A percentile compares a stretch with the other conserved stretches of the same genome.
phyloP scores from a whole-genome alignment of 225 moss, liverwort and hornwort genomes.

The Anthoceros angustus region DNA sequence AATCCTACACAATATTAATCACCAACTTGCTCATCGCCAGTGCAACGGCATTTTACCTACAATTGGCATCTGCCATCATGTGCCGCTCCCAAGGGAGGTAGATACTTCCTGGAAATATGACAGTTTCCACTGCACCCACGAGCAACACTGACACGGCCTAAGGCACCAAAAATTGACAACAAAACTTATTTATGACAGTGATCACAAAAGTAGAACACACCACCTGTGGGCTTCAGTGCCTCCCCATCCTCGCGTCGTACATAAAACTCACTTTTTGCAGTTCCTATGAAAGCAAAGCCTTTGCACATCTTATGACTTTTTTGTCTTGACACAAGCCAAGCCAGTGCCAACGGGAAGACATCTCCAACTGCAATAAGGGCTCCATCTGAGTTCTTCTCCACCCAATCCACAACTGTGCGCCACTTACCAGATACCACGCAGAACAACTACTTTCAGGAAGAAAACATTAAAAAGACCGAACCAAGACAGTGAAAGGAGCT shows the following conservation, averaged over 20 bases:
- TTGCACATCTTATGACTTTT: conserved; percentile 17
- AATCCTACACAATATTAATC: not conserved
- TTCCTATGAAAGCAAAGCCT: conserved; percentile 63
- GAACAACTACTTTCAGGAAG: not conserved
- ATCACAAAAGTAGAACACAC: conserved; percentile 19
- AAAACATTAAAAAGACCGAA: not conserved
- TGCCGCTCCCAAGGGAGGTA: conserved; percentile 93
- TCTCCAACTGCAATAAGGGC: conserved; percentile 78
- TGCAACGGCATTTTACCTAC: conserved; percentile 35
- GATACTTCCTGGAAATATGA: conserved; percentile 45
- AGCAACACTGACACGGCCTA: not conserved
- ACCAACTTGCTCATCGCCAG: not conserved
- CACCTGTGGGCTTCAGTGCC: conserved; percentile 12
- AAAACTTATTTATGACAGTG: not conserved
- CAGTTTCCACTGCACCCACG: conserved; percentile 36
- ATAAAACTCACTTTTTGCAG: conserved; percentile 85
- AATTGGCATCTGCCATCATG: conserved; percentile 54
- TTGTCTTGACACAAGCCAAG: conserved; percentile 61
- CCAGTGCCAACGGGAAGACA: conserved; percentile 54
- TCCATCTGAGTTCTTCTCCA: conserved; percentile 58
- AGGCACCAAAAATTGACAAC: not conserved
- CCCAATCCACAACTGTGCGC: conserved; percentile 45
- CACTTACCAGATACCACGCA: conserved; percentile 21
- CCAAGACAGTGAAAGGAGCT: not conserved
- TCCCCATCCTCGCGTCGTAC: conserved; percentile 33